Evolutionary conservation across 306 rosid genomes (phyloP).

Genomic region (Cicer arietinum): DNA sequence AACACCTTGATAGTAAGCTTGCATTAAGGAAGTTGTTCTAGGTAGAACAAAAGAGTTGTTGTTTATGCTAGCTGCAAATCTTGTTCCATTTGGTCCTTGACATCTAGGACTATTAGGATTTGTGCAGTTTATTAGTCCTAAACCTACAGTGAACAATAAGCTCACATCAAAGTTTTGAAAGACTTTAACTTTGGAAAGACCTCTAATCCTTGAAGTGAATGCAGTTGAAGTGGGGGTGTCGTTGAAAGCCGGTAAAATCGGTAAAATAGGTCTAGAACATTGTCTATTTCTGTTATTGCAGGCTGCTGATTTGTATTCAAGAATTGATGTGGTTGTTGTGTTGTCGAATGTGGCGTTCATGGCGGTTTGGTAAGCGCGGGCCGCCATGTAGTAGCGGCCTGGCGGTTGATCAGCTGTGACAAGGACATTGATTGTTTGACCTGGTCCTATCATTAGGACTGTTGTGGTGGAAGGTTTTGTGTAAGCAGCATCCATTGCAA

Average conservation of each 20-base stretch:
- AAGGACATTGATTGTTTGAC: slow-evolving; percentile 84
- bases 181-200: slow-evolving; percentile 57
- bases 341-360: slow-evolving; percentile 87
- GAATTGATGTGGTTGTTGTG: slow-evolving; percentile 94
- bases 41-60: slow-evolving; percentile 85
- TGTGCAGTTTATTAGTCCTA: slow-evolving; percentile 86
- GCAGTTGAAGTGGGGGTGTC: slow-evolving; percentile 76
- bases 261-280: slow-evolving; percentile 53
- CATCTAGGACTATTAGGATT: slow-evolving; percentile 84
- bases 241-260: slow-evolving; percentile 67
- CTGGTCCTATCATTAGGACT: slow-evolving; percentile 83
- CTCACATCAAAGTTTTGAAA: slow-evolving; percentile 56
- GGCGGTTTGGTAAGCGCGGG: slow-evolving; percentile 72
- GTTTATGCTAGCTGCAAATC: slow-evolving; percentile 86
- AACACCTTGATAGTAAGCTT: slow-evolving; percentile 74
- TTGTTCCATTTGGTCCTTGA: slow-evolving; percentile 99
- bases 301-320: slow-evolving; percentile 67
- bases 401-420: slow-evolving; percentile 79
- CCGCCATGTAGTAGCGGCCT: slow-evolving; percentile 79
- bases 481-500: slow-evolving; percentile 76
- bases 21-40: slow-evolving; percentile 72
- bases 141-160: slow-evolving; percentile 68
- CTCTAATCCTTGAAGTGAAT: slow-evolving; percentile 59
- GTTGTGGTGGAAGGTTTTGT: slow-evolving; percentile 69
- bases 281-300: slow-evolving; percentile 46